Base-by-base conservation (phyloP, 2,329 filamentous ascomycete species). In the Malbranchea cinnamomea region DNA sequence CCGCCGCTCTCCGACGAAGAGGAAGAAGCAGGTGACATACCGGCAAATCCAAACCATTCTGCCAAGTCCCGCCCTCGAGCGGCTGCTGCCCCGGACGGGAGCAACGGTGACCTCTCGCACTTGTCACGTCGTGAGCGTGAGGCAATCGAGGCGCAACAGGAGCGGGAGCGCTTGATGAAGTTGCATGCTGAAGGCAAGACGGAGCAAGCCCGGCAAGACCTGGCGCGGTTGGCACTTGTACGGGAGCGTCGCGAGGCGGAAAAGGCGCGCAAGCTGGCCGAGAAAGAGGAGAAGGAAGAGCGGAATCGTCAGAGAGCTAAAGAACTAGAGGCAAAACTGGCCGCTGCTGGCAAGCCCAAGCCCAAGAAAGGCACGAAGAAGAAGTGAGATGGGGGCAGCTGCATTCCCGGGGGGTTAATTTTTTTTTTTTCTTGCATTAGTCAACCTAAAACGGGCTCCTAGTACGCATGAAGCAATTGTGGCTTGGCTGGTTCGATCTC, bases 171-270 rank as follows among this genome's bases (percentile, higher is more conserved):
- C 42, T 94, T 93, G 50, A 71, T 83, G 64, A 92, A 91, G 60
- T 56, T 94, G 45, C 87, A 94, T 48, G 81, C 84, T 34, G 79
- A 84, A 49, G 87, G 87, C 47, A 95, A 95, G 73, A 95, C 89
- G 25, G 89, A 98, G 37, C 81, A 94, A 65, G 85, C 87, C 27
- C 78, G 82, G 53, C 77, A 81, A 4, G 89, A 98, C 57, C 50
- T 95, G 43, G 87, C 83, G 35, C 71, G 89, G 33, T 60, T 98
- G 47, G 74, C 65, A 53, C 52, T 87, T 36, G 83, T 98, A 42
- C 73, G 76, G 27, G 82, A 93, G 66, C 78, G 83, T 61, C 72
- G 89, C 39, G 85, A 81, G 47, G 76, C 77, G 12, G 87, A 92
- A 48, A 73, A 81, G 31, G 79, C 75, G 17, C 65, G 83, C 45